phyloP scores from a whole-genome alignment of 768 basidiomycete genomes.

The Clavulina sp. region DNA sequence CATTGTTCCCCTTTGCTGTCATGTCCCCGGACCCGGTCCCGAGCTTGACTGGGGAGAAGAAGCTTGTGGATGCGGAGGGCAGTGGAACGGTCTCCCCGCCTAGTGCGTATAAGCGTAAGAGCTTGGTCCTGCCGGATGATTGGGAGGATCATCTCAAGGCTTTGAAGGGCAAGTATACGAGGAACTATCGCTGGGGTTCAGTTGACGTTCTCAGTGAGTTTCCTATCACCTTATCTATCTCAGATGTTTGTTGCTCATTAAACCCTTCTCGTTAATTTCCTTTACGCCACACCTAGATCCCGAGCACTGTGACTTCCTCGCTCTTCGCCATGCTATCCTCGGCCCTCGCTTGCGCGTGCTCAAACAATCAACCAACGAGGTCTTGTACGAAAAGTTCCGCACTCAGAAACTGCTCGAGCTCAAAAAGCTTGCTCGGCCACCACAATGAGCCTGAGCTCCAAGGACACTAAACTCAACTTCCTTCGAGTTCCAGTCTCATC shows the following conservation, averaged over 20 bases:
- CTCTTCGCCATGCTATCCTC: slow-evolving; percentile 65
- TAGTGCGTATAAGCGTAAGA: no score
- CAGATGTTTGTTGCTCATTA: not conserved
- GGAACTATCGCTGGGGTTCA: slow-evolving; percentile 77
- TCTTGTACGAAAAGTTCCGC: slow-evolving; percentile 83
- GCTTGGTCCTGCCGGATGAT: not conserved
- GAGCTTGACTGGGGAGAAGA: not conserved
- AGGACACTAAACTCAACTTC: no score
- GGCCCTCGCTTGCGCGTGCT: slow-evolving; percentile 79
- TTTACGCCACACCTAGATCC: no score
- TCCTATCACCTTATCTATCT: no score
- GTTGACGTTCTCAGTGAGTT: slow-evolving; percentile 46
- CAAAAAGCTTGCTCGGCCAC: no score
- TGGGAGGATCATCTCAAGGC: not conserved
- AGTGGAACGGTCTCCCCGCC: not conserved
- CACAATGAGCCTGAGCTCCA: no score
- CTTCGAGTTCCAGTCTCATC: no score
- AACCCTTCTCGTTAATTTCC: not conserved
- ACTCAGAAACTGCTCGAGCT: slow-evolving; percentile 79
- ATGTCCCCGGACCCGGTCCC: slow-evolving; percentile 45
- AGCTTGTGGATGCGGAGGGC: not conserved
- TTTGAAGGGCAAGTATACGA: slow-evolving; percentile 54
- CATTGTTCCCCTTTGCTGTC: slow-evolving; percentile 29
- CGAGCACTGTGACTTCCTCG: slow-evolving; percentile 73
- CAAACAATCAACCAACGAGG: slow-evolving; percentile 69